Evolutionary conservation across 768 basidiomycete genomes (phyloP).

Genomic region (Collybia mongolica): DNA sequence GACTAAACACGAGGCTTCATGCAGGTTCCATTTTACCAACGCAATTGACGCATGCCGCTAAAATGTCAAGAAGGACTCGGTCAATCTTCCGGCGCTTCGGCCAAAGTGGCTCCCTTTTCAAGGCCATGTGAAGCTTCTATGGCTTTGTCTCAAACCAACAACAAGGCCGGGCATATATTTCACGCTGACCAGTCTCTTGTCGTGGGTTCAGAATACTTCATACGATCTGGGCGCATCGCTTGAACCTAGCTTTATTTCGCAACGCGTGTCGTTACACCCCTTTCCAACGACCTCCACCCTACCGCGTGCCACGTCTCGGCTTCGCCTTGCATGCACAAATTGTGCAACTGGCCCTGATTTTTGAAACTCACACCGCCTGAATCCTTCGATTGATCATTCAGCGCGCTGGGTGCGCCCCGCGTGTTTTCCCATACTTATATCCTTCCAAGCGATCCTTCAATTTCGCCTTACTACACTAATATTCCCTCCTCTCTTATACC

Average conservation of each 20-base stretch:
- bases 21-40: slow-evolving; percentile 35
- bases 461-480: slow-evolving; percentile 45
- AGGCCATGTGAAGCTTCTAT: slow-evolving; percentile 28
- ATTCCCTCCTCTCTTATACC: slow-evolving; percentile 57
- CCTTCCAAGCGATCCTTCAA: slow-evolving; percentile 43
- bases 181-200: slow-evolving; percentile 13
- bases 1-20: slow-evolving; percentile 33
- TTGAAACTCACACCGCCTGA: slow-evolving; percentile 35
- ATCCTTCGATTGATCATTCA: slow-evolving; percentile 19
- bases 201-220: slow-evolving; percentile 19
- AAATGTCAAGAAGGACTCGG: slow-evolving; percentile 19
- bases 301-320: slow-evolving; percentile 45
- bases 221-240: slow-evolving; percentile 17
- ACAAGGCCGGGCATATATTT: slow-evolving; percentile 36
- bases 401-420: slow-evolving; percentile 16
- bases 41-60: slow-evolving; percentile 31
- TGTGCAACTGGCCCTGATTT: slow-evolving; percentile 42
- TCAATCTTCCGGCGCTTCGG: slow-evolving; percentile 19
- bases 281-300: slow-evolving; percentile 31
- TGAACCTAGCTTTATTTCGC: slow-evolving; percentile 19
- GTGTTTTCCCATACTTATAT: slow-evolving; percentile 43
- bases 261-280: slow-evolving; percentile 32
- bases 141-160: slow-evolving; percentile 30
- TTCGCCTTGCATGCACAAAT: slow-evolving; percentile 46
- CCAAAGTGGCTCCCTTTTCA: slow-evolving; percentile 20